Evolutionary conservation across 805 yeast species (phyloP).

Genomic region (Zygoascus tannicola): DNA sequence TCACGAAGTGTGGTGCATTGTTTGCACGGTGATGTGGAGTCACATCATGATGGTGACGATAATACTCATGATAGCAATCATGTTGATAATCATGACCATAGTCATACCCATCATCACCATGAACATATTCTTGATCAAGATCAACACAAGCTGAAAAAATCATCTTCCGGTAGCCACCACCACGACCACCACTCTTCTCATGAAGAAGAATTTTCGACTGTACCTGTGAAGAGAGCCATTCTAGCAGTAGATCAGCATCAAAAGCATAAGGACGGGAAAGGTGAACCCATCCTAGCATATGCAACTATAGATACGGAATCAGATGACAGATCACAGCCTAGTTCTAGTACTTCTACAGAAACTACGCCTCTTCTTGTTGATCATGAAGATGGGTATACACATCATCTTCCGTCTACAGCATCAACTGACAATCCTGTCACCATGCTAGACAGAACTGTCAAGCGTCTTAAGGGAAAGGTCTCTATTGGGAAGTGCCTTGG

Average conservation of each 20-base stretch:
- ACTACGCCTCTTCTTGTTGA: neutral
- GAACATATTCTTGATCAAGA: neutral
- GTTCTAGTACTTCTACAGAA: neutral
- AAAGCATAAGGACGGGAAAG: neutral
- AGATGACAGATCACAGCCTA: neutral
- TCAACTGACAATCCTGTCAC: neutral
- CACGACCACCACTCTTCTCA: conserved; percentile 10
- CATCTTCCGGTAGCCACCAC: neutral
- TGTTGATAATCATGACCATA: conserved; percentile 10
- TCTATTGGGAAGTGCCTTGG: conserved; percentile 41
- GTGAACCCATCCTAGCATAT: neutral
- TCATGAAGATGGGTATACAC: no score
- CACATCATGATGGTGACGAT: conserved; percentile 13
- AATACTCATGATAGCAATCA: conserved; percentile 8
- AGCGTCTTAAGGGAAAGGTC: conserved; percentile 17
- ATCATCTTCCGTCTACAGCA: neutral
- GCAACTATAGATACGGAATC: neutral
- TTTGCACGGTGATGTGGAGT: conserved; percentile 45
- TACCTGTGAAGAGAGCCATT: neutral
- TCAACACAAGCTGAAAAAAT: neutral
- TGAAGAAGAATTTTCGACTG: neutral
- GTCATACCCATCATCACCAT: conserved; percentile 8
- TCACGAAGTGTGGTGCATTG: conserved; percentile 82
- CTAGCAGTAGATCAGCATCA: neutral
- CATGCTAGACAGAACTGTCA: conserved; percentile 15